Conservation (phyloP, 768 basidiomycete genomes). For the Russula lepida region DNA sequence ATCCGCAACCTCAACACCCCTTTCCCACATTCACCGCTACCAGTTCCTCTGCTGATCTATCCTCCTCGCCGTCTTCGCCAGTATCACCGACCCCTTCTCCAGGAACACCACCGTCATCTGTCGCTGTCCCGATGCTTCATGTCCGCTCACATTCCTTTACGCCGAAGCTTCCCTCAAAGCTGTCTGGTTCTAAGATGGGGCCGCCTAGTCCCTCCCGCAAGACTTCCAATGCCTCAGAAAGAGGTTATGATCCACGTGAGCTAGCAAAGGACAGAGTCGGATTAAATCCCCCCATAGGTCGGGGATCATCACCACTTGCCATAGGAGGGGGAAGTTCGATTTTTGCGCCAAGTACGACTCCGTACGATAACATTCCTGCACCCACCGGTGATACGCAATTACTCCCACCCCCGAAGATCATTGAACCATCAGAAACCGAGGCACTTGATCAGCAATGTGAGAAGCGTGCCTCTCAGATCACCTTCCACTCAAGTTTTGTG, state of each 20-base stretch:
- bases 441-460: slow-evolving; percentile 29
- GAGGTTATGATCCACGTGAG: neutral
- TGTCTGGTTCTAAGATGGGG: slow-evolving; percentile 45
- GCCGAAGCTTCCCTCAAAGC: slow-evolving; percentile 61
- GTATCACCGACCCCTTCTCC: slow-evolving; percentile 29
- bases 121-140: slow-evolving; percentile 32
- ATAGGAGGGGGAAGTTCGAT: slow-evolving; percentile 22
- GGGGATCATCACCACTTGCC: slow-evolving; percentile 28
- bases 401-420: slow-evolving; percentile 39
- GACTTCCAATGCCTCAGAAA: slow-evolving; percentile 25
- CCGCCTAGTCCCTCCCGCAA: slow-evolving; percentile 45
- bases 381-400: slow-evolving; percentile 31
- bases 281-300: neutral
- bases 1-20: slow-evolving; percentile 25
- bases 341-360: slow-evolving; percentile 17
- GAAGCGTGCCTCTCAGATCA: slow-evolving; percentile 69
- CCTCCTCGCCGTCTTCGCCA: slow-evolving; percentile 20
- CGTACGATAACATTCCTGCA: slow-evolving; percentile 15
- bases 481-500: slow-evolving; percentile 67
- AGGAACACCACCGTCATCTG: slow-evolving; percentile 14
- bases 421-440: slow-evolving; percentile 32
- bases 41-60: slow-evolving; percentile 7
- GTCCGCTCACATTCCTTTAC: slow-evolving; percentile 63
- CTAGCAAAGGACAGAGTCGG: neutral
- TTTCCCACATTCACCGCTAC: slow-evolving; percentile 26